A percentile compares a stretch with the other conserved stretches of the same genome.
Conservation (phyloP, 768 basidiomycete species). For the Chlorophyllum brunneum region DNA sequence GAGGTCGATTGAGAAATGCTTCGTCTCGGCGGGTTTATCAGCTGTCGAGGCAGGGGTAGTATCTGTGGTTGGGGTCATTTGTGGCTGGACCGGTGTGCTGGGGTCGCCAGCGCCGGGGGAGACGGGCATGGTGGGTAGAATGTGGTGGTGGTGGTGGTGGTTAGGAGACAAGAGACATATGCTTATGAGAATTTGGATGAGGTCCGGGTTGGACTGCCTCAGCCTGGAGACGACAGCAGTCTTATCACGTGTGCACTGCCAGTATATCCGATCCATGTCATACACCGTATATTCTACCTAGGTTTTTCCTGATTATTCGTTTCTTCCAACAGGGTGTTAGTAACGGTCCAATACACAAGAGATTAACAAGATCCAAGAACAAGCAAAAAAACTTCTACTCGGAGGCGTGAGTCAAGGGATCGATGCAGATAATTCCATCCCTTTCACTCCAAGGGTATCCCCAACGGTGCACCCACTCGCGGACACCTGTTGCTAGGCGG, state of each 20-base stretch:
- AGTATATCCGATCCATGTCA: slow-evolving; percentile 6
- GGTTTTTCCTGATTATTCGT: slow-evolving; percentile 5
- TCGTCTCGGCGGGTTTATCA: slow-evolving; percentile 17
- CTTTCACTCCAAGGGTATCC: slow-evolving; percentile 95
- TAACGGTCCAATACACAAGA: slow-evolving; percentile 1
- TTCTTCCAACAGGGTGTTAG: too few relatives aligned
- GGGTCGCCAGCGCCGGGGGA: background rate
- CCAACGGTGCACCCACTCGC: slow-evolving; percentile 91
- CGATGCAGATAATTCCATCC: slow-evolving; percentile 87
- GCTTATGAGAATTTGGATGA: background rate
- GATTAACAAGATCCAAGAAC: background rate
- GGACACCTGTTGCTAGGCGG: slow-evolving; percentile 81
- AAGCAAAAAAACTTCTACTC: slow-evolving; percentile 26
- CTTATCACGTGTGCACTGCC: slow-evolving; percentile 9
- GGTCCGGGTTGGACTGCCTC: background rate
- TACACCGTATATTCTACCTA: background rate
- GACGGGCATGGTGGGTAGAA: background rate
- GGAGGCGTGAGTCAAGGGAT: slow-evolving; percentile 70
- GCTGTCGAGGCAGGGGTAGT: background rate
- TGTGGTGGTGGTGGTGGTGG: slow-evolving; percentile 3
- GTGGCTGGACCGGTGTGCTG: background rate
- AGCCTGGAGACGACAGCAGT: slow-evolving; percentile 4
- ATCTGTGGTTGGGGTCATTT: background rate
- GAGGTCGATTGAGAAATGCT: slow-evolving; percentile 68
- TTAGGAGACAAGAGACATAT: slow-evolving; percentile 9